Percentiles rank a stretch among this genome's conserved stretches.
Evolutionary conservation across 164 flowering plant genomes (phyloP).

Genomic region (Aristolochia contorta): DNA sequence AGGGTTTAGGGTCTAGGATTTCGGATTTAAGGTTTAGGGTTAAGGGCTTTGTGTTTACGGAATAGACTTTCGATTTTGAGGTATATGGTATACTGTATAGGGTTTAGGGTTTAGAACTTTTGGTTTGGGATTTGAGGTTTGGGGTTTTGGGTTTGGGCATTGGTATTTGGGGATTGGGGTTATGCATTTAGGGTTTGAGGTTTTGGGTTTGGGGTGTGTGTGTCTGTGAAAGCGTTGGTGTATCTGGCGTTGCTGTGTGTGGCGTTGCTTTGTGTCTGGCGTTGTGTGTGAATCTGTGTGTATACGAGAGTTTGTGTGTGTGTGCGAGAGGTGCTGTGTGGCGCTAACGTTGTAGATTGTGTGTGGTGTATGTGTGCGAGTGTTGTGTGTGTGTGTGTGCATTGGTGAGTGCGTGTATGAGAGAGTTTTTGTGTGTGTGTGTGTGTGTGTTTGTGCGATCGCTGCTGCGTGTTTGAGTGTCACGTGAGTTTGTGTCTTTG

Average conservation of each 20-base stretch:
- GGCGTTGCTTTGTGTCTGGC: too few relatives aligned
- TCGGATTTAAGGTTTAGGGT: constrained; percentile 5
- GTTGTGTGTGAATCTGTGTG: too few relatives aligned
- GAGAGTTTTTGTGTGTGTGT: constrained; percentile 1
- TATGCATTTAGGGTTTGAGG: constrained; percentile 3
- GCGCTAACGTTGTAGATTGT: constrained; percentile 2
- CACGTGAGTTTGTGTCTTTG: too few relatives aligned
- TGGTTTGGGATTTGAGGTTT: too few relatives aligned
- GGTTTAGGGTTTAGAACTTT: too few relatives aligned
- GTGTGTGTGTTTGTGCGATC: not conserved
- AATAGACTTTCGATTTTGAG: too few relatives aligned
- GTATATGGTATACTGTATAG: too few relatives aligned
- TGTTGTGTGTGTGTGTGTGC: constrained; percentile 1
- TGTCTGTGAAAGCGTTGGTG: too few relatives aligned
- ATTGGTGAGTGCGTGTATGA: not conserved
- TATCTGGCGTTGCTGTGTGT: too few relatives aligned
- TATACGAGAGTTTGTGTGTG: not conserved
- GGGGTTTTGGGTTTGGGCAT: constrained; percentile 6
- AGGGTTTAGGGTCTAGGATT: constrained; percentile 7
- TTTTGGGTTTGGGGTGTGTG: constrained; percentile 3
- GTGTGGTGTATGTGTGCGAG: not conserved
- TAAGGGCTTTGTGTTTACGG: constrained; percentile 2
- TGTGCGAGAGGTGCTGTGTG: not conserved
- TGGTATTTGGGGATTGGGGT: constrained; percentile 5
- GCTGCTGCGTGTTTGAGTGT: too few relatives aligned